Conservation (phyloP, 371 early-diverging fungal genomes). For the Lichtheimia corymbifera region DNA sequence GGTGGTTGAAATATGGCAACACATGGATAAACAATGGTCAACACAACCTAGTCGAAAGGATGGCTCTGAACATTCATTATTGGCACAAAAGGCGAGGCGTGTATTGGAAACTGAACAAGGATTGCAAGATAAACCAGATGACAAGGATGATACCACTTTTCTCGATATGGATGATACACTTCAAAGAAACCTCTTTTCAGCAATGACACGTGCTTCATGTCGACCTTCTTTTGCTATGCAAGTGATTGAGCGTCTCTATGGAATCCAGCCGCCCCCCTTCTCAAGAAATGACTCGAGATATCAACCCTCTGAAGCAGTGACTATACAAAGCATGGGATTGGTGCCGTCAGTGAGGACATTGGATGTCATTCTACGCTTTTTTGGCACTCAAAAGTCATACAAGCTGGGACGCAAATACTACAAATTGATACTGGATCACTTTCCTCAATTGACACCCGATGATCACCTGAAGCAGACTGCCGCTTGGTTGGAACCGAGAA, state of each 20-base stretch:
- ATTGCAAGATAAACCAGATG: not conserved
- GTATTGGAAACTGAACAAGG: slow-evolving; percentile 16
- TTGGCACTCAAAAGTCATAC: slow-evolving; percentile 22
- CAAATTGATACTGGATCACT: slow-evolving; percentile 21
- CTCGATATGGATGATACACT: slow-evolving; percentile 21
- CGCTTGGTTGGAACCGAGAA: slow-evolving; percentile 15
- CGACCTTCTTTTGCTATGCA: slow-evolving; percentile 21
- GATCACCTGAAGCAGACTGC: not conserved
- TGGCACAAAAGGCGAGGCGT: slow-evolving; percentile 11
- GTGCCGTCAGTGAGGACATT: slow-evolving; percentile 23
- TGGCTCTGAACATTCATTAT: not conserved
- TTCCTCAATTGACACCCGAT: slow-evolving; percentile 27
- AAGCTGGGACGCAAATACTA: slow-evolving; percentile 31
- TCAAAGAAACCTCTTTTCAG: slow-evolving; percentile 20
- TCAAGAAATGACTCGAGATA: slow-evolving; percentile 16
- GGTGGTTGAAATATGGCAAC: slow-evolving; percentile 21
- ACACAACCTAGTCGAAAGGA: not conserved
- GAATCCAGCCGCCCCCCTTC: slow-evolving; percentile 20
- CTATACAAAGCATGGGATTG: slow-evolving; percentile 17
- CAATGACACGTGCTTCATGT: slow-evolving; percentile 22
- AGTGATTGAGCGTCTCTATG: slow-evolving; percentile 25
- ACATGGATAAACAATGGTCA: slow-evolving; percentile 4
- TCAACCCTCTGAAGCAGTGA: not conserved
- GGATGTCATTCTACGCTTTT: slow-evolving; percentile 33
- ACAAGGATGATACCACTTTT: not conserved